A percentile compares a stretch with the other conserved stretches of the same genome.
phyloP scores from a whole-genome alignment of 768 basidiomycete genomes.

The Lentinula sp. region DNA sequence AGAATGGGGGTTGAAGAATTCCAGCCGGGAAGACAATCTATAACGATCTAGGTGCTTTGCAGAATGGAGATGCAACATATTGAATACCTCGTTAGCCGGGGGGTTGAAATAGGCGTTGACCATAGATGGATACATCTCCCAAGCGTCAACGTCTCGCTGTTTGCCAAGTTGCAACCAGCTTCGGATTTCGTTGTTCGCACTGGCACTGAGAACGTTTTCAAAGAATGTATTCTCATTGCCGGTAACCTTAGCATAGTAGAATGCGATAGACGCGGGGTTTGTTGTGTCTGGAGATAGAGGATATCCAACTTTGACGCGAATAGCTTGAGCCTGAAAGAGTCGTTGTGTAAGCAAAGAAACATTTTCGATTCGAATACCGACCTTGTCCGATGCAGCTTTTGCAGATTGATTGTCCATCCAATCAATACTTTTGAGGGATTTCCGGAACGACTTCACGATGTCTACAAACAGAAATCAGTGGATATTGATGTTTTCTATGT shows the following conservation, averaged over 20 bases:
- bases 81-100: constrained; percentile 72
- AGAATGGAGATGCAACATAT: not conserved
- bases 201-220: constrained; percentile 68
- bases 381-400: constrained; percentile 80
- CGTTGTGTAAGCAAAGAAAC: not conserved
- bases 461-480: constrained; percentile 32
- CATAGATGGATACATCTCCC: constrained; percentile 85
- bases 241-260: constrained; percentile 69
- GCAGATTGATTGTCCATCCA: constrained; percentile 93
- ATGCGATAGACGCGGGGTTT: constrained; percentile 58
- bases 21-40: constrained; percentile 96
- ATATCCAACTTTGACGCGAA: constrained; percentile 90
- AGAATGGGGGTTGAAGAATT: constrained; percentile 90
- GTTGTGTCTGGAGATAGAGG: constrained; percentile 82
- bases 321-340: constrained; percentile 59
- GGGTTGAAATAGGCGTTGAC: constrained; percentile 90
- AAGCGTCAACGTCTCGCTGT: constrained; percentile 60
- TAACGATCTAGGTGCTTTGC: not conserved
- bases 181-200: constrained; percentile 55
- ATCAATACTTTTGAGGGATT: constrained; percentile 60
- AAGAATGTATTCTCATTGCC: constrained; percentile 72
- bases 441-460: constrained; percentile 79
- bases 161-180: constrained; percentile 72
- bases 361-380: constrained; percentile 15
- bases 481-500: not conserved